Percentiles rank a stretch among this genome's conserved stretches.
phyloP scores from a whole-genome alignment of 371 early-diverging fungal genomes.

The Phascolomyces articulosus region DNA sequence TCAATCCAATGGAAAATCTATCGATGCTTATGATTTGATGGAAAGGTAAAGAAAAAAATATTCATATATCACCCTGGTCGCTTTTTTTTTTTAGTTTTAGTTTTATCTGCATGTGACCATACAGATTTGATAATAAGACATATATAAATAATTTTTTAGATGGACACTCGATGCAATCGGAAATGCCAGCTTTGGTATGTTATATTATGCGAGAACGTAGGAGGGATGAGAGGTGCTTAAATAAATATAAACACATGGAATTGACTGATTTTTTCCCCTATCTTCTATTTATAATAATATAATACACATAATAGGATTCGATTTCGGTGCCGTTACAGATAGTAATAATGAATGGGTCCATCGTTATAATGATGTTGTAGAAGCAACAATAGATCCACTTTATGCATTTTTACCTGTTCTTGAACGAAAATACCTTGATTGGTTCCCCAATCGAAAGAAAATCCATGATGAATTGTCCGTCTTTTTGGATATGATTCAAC shows the following conservation, averaged over 20 bases:
- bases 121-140: no score
- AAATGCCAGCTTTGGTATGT: constrained; percentile 34
- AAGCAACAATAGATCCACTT: constrained; percentile 26
- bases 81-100: no score
- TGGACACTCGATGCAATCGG: constrained; percentile 46
- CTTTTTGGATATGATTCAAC: constrained; percentile 33
- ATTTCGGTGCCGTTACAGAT: constrained; percentile 19
- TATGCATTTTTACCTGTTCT: constrained; percentile 51
- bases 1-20: not conserved
- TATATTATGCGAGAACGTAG: not conserved
- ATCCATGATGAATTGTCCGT: constrained; percentile 24
- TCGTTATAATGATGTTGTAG: constrained; percentile 16
- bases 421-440: constrained; percentile 24
- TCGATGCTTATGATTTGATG: constrained; percentile 23
- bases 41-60: not conserved
- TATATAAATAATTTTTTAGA: not conserved
- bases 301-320: constrained; percentile 16
- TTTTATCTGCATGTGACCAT: no score
- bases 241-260: not conserved
- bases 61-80: no score
- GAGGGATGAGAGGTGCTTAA: not conserved
- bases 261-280: not conserved
- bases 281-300: no score
- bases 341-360: constrained; percentile 13
- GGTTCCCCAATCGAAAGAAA: constrained; percentile 34